Evolutionary conservation across 352 stramenopile species (phyloP).

Genomic region (Pythium brassicae): DNA sequence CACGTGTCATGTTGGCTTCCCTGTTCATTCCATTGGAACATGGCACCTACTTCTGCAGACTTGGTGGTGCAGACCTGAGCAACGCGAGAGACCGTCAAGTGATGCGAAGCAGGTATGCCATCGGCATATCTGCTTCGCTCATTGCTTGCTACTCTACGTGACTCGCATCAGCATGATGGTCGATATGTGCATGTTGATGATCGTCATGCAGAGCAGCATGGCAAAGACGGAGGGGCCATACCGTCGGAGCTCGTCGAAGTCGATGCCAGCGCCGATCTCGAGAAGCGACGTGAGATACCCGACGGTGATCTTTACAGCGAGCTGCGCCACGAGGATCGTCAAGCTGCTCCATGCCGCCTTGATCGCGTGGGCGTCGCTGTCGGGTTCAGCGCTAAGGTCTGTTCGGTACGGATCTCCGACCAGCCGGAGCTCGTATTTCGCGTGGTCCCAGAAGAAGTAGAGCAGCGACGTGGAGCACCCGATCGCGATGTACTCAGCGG

Average conservation of each 20-base stretch:
- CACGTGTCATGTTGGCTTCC: too few species aligned
- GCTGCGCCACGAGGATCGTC: constrained; percentile 17
- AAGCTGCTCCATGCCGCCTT: neutral
- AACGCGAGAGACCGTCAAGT: too few species aligned
- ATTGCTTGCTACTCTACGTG: too few species aligned
- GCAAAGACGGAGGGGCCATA: constrained; percentile 21
- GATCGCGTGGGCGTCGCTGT: neutral
- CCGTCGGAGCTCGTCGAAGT: constrained; percentile 20
- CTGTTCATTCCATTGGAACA: too few species aligned
- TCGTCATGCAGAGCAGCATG: constrained; percentile 22
- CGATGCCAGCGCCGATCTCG: constrained; percentile 24
- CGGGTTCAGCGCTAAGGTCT: neutral
- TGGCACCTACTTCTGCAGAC: too few species aligned
- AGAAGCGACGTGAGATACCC: constrained; percentile 24
- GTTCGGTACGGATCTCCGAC: neutral
- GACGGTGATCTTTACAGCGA: constrained; percentile 20
- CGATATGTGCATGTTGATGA: constrained; percentile 31
- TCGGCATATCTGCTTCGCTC: too few species aligned
- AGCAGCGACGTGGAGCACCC: constrained; percentile 5
- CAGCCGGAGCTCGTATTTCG: constrained; percentile 6
- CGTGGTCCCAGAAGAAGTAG: constrained; percentile 7
- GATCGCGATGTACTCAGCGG: constrained; percentile 10
- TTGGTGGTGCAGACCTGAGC: too few species aligned
- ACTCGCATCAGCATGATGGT: constrained; percentile 5
- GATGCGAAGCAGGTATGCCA: too few species aligned